Evolutionary conservation across 805 yeast species (phyloP).

Genomic region (Nakazawaea pomicola): DNA sequence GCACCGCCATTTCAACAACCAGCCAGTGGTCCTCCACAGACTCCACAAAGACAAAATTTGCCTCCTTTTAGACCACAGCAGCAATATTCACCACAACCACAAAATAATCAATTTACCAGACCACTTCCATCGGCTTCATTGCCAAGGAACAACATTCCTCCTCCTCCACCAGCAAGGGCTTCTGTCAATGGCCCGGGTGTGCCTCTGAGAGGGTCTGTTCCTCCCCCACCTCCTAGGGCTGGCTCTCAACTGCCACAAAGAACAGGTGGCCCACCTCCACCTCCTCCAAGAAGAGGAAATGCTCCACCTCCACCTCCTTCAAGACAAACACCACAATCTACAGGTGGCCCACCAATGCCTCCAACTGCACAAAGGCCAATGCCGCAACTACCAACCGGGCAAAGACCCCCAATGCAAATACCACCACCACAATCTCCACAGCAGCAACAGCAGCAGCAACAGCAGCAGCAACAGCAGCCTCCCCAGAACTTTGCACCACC

Average conservation of each 20-base stretch:
- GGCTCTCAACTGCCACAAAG: constrained; percentile 21
- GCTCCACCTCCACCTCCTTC: constrained; percentile 29
- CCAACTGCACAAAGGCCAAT: constrained; percentile 14
- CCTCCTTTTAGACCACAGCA: too few relatives aligned
- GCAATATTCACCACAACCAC: constrained; percentile 12
- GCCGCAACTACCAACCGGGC: constrained; percentile 8
- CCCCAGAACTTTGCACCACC: constrained; percentile 24
- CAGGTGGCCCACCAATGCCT: constrained; percentile 18
- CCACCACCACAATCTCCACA: constrained; percentile 21
- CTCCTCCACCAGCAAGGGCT: constrained; percentile 9
- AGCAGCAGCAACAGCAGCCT: constrained; percentile 17
- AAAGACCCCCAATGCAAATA: constrained; percentile 15
- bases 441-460: constrained; percentile 16
- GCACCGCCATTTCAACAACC: too few relatives aligned
- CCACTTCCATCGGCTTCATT: constrained; percentile 21
- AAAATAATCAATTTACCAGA: constrained; percentile 9
- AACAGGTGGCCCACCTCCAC: constrained; percentile 18
- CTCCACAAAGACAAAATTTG: constrained; percentile 9
- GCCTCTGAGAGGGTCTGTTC: constrained; percentile 32
- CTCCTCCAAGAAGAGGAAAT: constrained; percentile 12
- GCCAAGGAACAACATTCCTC: constrained; percentile 15
- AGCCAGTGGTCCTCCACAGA: constrained; percentile 19
- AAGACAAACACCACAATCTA: too few relatives aligned
- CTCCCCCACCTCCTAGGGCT: constrained; percentile 15
- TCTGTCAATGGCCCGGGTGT: too few relatives aligned